Percentiles rank a stretch among this genome's conserved stretches.
Conservation (phyloP, 2,329 filamentous ascomycete species). For the Botrytis elliptica region DNA sequence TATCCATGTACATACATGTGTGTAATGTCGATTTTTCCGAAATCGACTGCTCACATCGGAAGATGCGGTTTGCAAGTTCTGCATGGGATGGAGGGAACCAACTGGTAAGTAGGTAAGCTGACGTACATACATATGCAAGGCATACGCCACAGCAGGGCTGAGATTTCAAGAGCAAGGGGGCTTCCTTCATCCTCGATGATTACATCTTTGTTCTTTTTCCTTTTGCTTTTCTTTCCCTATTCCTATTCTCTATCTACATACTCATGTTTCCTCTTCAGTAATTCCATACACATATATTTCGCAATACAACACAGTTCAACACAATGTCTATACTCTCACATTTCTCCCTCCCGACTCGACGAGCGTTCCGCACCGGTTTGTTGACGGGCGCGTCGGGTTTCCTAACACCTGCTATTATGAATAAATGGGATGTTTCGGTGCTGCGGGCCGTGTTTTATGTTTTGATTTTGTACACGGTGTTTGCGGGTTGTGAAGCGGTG, state of each 20-base stretch:
- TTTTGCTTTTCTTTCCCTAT: neutral
- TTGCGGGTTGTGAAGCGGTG: neutral
- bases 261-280: neutral
- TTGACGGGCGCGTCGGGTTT: neutral
- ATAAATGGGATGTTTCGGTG: neutral
- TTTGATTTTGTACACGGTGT: neutral
- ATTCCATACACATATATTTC: neutral
- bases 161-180: neutral
- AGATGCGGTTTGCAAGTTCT: neutral
- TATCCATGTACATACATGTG: neutral
- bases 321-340: neutral
- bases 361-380: neutral
- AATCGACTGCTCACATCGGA: neutral
- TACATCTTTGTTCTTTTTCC: neutral
- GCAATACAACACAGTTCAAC: neutral
- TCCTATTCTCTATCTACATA: neutral
- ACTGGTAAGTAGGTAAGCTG: neutral
- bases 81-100: neutral
- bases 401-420: neutral
- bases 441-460: neutral
- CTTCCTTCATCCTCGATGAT: neutral
- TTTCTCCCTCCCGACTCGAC: neutral
- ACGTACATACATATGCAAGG: neutral
- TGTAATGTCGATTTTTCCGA: neutral
- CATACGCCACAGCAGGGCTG: neutral